These are phyloP conservation scores for Hypoxylon sp. DNA, from an alignment of 2,329 filamentous ascomycete species.

Conservation along the genomic window DNA sequence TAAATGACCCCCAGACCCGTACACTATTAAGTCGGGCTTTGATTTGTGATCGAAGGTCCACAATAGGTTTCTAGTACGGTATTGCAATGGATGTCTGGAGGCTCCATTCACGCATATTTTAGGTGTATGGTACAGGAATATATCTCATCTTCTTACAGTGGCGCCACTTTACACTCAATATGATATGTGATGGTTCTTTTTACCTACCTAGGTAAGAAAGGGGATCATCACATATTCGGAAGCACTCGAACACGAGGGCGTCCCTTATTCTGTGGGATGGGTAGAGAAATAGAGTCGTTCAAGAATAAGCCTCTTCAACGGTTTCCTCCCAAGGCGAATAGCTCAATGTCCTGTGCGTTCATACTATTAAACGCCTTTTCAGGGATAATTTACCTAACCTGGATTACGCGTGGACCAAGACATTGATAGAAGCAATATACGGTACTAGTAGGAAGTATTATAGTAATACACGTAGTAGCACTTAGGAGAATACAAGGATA, in stretches of 20 bases:
- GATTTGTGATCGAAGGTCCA: neutral
- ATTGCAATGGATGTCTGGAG: too few species aligned
- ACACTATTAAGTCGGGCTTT: neutral
- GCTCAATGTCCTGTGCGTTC: neutral
- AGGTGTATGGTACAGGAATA: neutral
- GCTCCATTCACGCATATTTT: neutral
- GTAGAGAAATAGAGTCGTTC: neutral
- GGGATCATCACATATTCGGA: neutral
- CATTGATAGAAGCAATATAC: too few species aligned
- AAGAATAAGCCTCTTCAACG: neutral
- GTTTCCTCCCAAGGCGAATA: neutral
- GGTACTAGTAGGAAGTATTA: too few species aligned
- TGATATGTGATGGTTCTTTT: constrained; percentile 8
- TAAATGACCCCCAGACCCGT: neutral
- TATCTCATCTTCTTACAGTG: neutral
- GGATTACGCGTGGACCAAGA: too few species aligned
- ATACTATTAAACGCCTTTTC: too few species aligned
- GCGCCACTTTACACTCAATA: neutral
- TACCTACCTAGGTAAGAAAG: neutral
- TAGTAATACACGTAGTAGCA: too few species aligned
- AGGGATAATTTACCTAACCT: too few species aligned
- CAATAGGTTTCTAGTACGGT: neutral
- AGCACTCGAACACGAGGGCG: neutral
- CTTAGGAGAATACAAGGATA: too few species aligned
- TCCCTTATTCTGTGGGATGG: neutral